Evolutionary conservation across 2,329 filamentous ascomycete species (phyloP).

Genomic region (Ascochyta pisi): DNA sequence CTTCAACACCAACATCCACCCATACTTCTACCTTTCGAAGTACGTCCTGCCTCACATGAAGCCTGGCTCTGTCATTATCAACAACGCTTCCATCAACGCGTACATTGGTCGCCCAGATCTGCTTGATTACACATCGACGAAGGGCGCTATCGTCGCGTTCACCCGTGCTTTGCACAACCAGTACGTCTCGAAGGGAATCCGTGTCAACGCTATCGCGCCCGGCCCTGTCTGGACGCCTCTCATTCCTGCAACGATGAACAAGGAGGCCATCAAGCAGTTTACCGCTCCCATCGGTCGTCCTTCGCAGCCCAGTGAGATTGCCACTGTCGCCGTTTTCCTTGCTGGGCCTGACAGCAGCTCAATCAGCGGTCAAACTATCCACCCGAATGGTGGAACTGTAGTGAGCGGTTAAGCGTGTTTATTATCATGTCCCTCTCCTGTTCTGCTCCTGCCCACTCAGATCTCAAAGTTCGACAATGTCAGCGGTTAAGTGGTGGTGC

Average conservation of each 20-base stretch:
- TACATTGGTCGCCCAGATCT: conserved; percentile 82
- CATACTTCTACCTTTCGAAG: conserved; percentile 81
- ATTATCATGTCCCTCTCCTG: no score
- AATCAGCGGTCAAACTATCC: conserved; percentile 75
- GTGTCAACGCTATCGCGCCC: conserved; percentile 78
- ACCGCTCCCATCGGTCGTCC: conserved; percentile 77
- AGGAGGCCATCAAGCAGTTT: conserved; percentile 74
- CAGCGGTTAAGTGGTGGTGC: conserved; percentile 31
- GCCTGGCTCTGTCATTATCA: conserved; percentile 79
- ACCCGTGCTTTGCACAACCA: conserved; percentile 80
- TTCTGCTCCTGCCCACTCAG: no score
- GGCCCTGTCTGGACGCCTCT: conserved; percentile 63
- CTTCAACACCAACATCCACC: conserved; percentile 84
- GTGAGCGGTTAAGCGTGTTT: conserved; percentile 37
- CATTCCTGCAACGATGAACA: conserved; percentile 52
- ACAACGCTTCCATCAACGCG: conserved; percentile 83
- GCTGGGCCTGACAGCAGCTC: conserved; percentile 76
- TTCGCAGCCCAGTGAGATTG: conserved; percentile 81
- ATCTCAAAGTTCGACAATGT: conserved; percentile 15
- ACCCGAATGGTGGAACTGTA: conserved; percentile 59
- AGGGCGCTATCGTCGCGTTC: conserved; percentile 80
- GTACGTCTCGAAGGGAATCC: conserved; percentile 73
- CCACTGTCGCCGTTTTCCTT: conserved; percentile 81
- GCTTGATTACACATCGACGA: conserved; percentile 81
- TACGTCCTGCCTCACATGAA: conserved; percentile 78